Evolutionary conservation across 176 grass and related monocot genomes (phyloP).

Genomic region (Hordeum marinum): DNA sequence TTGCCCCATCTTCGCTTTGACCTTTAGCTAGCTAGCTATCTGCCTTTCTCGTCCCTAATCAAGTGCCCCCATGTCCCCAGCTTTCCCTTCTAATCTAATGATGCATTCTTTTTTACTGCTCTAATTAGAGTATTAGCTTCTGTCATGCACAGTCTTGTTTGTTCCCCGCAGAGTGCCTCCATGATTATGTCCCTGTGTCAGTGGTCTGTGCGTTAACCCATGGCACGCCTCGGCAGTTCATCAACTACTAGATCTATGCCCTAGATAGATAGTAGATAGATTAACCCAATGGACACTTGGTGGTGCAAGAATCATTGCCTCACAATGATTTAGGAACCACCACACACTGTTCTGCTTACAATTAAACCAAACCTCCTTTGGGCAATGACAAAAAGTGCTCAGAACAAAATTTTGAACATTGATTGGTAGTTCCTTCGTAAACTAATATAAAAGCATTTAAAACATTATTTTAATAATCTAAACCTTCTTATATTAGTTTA

Average conservation of each 20-base stretch:
- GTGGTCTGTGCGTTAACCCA: slow-evolving; percentile 9
- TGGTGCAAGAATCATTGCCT: not conserved
- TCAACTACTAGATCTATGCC: not conserved
- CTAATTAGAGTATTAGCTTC: not conserved
- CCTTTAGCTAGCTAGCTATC: slow-evolving; percentile 2
- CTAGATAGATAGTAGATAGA: slow-evolving; percentile 1
- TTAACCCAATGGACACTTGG: not conserved
- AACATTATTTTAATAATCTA: too few relatives aligned
- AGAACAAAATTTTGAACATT: not conserved
- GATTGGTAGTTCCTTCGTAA: too few relatives aligned
- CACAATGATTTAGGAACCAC: too few relatives aligned
- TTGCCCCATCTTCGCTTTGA: slow-evolving; percentile 13
- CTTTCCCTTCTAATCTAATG: slow-evolving; percentile 32
- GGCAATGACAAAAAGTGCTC: not conserved
- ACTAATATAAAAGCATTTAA: too few relatives aligned
- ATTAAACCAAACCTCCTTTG: too few relatives aligned
- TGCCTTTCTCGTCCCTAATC: slow-evolving; percentile 36
- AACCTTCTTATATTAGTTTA: too few relatives aligned
- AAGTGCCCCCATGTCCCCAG: slow-evolving; percentile 17
- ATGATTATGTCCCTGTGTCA: slow-evolving; percentile 30
- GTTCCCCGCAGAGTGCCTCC: not conserved
- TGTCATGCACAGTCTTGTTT: not conserved
- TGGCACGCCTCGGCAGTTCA: slow-evolving; percentile 21
- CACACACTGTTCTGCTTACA: not conserved
- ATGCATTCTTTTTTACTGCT: not conserved